These are phyloP conservation scores for Kodamaea neixiangensis DNA, from an alignment of 805 yeast species.

Conservation along the genomic window DNA sequence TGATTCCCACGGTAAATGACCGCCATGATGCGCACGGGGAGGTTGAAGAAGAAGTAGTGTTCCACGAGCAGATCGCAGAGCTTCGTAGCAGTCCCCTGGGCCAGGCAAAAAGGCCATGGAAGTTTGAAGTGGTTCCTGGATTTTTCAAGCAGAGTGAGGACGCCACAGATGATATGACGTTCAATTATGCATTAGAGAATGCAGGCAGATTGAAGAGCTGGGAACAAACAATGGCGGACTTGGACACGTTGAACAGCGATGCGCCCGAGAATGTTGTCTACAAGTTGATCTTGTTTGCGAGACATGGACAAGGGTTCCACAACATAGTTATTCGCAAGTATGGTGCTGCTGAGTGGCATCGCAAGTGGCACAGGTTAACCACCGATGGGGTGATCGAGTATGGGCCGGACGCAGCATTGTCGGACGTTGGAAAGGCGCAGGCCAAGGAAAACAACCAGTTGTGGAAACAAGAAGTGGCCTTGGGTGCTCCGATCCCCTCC, in stretches of 20 bases:
- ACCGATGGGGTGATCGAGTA: conserved; percentile 58
- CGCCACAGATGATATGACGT: conserved; percentile 45
- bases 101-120: conserved; percentile 39
- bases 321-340: conserved; percentile 55
- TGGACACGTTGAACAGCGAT: conserved; percentile 35
- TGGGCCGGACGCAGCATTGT: conserved; percentile 63
- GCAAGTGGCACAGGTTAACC: conserved; percentile 49
- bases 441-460: conserved; percentile 49
- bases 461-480: conserved; percentile 44
- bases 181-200: conserved; percentile 43
- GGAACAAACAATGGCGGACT: conserved; percentile 33
- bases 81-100: conserved; percentile 25
- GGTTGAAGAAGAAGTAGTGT: conserved; percentile 19
- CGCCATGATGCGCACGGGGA: conserved; percentile 28
- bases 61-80: conserved; percentile 12
- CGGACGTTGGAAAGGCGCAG: conserved; percentile 57
- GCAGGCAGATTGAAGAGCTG: conserved; percentile 48
- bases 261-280: conserved; percentile 40
- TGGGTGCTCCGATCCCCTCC: conserved; percentile 57
- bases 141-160: conserved; percentile 50
- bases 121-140: conserved; percentile 49
- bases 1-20: conserved; percentile 26
- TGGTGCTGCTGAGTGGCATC: conserved; percentile 58
- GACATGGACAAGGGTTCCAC: conserved; percentile 74
- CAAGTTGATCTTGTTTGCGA: conserved; percentile 54